Percentiles rank a stretch among this genome's conserved stretches.
Conservation (phyloP, 2,329 filamentous ascomycete species). For the Clonostachys solani region DNA sequence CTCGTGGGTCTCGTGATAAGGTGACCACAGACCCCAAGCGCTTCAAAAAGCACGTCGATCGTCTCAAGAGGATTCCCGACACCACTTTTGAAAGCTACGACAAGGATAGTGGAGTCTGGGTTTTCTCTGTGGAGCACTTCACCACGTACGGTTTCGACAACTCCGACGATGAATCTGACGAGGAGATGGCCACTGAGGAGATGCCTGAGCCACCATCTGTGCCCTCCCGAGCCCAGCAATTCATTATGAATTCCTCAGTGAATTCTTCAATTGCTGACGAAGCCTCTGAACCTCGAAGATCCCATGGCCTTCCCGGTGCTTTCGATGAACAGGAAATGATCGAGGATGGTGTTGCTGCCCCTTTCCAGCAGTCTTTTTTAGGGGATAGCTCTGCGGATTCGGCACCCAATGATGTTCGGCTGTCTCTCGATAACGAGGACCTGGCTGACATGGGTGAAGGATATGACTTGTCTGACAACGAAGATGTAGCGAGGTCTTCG, state of each 20-base stretch:
- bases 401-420: constrained; percentile 56
- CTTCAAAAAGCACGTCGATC: constrained; percentile 77
- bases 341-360: constrained; percentile 44
- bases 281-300: constrained; percentile 51
- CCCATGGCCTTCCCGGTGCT: constrained; percentile 65
- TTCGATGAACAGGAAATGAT: constrained; percentile 63
- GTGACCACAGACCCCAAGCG: constrained; percentile 50
- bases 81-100: constrained; percentile 84
- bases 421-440: constrained; percentile 56
- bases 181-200: constrained; percentile 28
- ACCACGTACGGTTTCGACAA: constrained; percentile 91
- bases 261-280: constrained; percentile 42
- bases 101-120: constrained; percentile 77
- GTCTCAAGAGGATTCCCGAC: constrained; percentile 72
- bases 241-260: constrained; percentile 11
- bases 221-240: constrained; percentile 17
- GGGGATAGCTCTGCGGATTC: constrained; percentile 85
- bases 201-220: constrained; percentile 13
- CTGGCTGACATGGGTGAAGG: constrained; percentile 60
- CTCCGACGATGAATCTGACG: constrained; percentile 66
- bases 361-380: constrained; percentile 79
- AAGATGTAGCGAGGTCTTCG: constrained; percentile 76
- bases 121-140: constrained; percentile 92
- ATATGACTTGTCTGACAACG: constrained; percentile 69
- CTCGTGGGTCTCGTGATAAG: constrained; percentile 59